Percentiles rank a stretch among this genome's conserved stretches.
phyloP scores from a whole-genome alignment of 75 land plant species.

The Picea sitchensis region DNA sequence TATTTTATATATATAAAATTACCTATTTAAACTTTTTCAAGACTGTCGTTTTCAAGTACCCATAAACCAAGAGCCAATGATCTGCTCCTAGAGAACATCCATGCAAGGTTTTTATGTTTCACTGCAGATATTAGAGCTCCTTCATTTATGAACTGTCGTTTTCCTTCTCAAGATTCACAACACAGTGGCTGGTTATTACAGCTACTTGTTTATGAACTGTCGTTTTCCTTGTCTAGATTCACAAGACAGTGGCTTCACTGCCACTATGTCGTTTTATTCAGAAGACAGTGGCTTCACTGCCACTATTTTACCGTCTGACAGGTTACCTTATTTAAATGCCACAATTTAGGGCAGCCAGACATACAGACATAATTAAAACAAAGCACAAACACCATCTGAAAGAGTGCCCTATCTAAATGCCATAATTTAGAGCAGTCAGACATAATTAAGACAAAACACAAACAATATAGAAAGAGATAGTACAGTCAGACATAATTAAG shows the following conservation, averaged over 20 bases:
- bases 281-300: slow-evolving; percentile 18
- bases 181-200: slow-evolving; percentile 9
- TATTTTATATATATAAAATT: too few relatives aligned
- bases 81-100: too few relatives aligned
- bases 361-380: too few relatives aligned
- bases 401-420: too few relatives aligned
- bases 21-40: too few relatives aligned
- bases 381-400: too few relatives aligned
- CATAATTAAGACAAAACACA: background rate
- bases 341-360: background rate
- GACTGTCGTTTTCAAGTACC: too few relatives aligned
- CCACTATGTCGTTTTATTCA: slow-evolving; percentile 5
- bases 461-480: background rate
- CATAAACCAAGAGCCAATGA: too few relatives aligned
- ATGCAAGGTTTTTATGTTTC: slow-evolving; percentile 17
- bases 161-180: slow-evolving; percentile 11
- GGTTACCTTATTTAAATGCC: slow-evolving; percentile 8
- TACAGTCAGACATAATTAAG: background rate
- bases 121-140: slow-evolving; percentile 22
- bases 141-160: background rate
- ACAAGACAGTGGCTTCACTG: background rate
- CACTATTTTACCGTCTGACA: slow-evolving; percentile 10
- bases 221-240: slow-evolving; percentile 14
- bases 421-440: background rate
- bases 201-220: slow-evolving; percentile 8